A percentile compares a stretch with the other conserved stretches of the same genome.
Evolutionary conservation across 768 basidiomycete species (phyloP).

Genomic region (Trametes cingulata): DNA sequence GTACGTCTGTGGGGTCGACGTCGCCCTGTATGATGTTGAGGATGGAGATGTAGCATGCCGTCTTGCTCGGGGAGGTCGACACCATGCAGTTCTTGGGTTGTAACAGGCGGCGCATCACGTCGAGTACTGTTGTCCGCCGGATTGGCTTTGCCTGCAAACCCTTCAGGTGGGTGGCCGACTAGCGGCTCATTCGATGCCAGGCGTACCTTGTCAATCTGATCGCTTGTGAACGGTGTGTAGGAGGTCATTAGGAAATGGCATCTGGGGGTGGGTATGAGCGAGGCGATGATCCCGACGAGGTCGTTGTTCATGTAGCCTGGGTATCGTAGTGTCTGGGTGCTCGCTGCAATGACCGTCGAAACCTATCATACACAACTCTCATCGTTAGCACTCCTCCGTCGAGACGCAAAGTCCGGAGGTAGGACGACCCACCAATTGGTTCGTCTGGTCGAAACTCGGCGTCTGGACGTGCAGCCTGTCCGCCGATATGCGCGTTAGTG

Average conservation of each 20-base stretch:
- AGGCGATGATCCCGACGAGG: conserved; percentile 94
- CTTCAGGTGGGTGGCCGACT: not conserved
- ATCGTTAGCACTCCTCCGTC: not conserved
- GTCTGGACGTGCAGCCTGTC: conserved; percentile 89
- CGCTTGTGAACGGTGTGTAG: conserved; percentile 97
- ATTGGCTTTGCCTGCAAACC: conserved; percentile 80
- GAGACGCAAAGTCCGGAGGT: not conserved
- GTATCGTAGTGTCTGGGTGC: conserved; percentile 94
- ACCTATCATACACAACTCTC: conserved; percentile 59
- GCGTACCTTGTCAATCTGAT: conserved; percentile 89
- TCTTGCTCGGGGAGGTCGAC: conserved; percentile 87
- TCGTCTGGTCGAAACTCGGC: conserved; percentile 88
- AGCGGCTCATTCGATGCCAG: not conserved
- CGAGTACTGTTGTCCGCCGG: conserved; percentile 93
- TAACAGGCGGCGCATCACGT: conserved; percentile 96
- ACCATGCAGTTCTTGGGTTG: conserved; percentile 99
- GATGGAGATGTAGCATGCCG: conserved; percentile 95
- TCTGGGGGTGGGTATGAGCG: conserved; percentile 93
- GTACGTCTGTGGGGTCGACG: conserved; percentile 95
- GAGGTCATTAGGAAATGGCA: conserved; percentile 99
- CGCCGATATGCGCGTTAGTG: conserved; percentile 87
- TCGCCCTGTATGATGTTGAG: conserved; percentile 99
- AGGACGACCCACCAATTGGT: conserved; percentile 71
- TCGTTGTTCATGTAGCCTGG: conserved; percentile 99
- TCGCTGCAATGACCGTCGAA: conserved; percentile 96